Evolutionary conservation across 495 filamentous ascomycete genomes (phyloP).

Genomic region (Xylaria telfairii): DNA sequence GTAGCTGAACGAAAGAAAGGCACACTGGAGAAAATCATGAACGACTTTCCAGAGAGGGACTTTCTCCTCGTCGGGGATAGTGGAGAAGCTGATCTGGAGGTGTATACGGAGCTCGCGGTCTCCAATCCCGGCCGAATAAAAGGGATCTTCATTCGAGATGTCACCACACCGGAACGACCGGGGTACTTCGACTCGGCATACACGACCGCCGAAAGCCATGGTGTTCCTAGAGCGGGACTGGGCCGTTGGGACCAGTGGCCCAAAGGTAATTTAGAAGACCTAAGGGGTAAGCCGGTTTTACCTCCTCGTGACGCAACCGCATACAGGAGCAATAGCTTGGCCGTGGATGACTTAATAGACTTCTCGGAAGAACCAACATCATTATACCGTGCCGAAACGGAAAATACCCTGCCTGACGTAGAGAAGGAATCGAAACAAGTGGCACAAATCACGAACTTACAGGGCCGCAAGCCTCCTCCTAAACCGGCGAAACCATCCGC

Average conservation of each 20-base stretch:
- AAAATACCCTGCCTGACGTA: conserved; percentile 28
- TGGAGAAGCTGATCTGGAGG: conserved; percentile 94
- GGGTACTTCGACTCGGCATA: conserved; percentile 81
- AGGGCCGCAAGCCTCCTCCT: conserved; percentile 50
- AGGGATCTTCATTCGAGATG: conserved; percentile 88
- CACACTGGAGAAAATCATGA: conserved; percentile 80
- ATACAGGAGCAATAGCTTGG: conserved; percentile 40
- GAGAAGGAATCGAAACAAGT: conserved; percentile 24
- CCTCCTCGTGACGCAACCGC: conserved; percentile 42
- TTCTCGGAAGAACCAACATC: conserved; percentile 60
- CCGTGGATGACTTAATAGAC: conserved; percentile 68
- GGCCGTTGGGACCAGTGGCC: conserved; percentile 31
- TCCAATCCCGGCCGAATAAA: conserved; percentile 82
- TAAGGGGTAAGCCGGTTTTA: conserved; percentile 35
- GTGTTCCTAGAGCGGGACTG: conserved; percentile 24
- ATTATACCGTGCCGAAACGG: conserved; percentile 39
- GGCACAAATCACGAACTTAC: conserved; percentile 50
- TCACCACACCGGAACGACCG: conserved; percentile 74
- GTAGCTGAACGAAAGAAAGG: conserved; percentile 93
- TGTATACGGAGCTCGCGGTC: conserved; percentile 91
- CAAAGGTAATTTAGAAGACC: conserved; percentile 35
- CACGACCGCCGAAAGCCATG: conserved; percentile 31
- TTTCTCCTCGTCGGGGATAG: conserved; percentile 95
- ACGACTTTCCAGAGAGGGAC: conserved; percentile 86
- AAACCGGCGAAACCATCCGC: conserved; percentile 72